Percentiles rank a stretch among this genome's conserved stretches.
These are phyloP conservation scores for Eragrostis tef DNA, from an alignment of 202 grass and related monocot genomes.

Conservation along the genomic window DNA sequence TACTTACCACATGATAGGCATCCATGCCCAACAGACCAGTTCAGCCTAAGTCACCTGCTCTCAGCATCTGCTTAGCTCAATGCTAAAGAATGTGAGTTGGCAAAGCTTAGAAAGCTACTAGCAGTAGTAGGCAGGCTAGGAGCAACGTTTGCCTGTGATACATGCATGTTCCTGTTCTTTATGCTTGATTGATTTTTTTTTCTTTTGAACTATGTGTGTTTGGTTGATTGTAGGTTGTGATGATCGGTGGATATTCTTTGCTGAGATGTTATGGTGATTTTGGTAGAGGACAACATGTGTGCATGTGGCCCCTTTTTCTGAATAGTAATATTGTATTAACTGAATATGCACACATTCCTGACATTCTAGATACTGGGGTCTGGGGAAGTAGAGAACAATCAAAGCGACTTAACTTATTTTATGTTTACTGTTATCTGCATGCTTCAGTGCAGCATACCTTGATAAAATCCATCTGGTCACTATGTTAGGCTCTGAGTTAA, in stretches of 20 bases:
- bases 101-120: conserved; percentile 35
- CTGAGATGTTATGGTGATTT: conserved; percentile 42
- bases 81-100: conserved; percentile 50
- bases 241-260: conserved; percentile 48
- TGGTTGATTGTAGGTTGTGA: conserved; percentile 41
- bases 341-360: conserved; percentile 47
- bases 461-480: conserved; percentile 43
- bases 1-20: conserved; percentile 54
- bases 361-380: conserved; percentile 41
- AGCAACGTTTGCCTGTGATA: conserved; percentile 25
- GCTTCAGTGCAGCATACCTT: conserved; percentile 17
- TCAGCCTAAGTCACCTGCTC: conserved; percentile 52
- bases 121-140: not conserved
- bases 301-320: conserved; percentile 35
- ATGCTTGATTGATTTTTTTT: conserved; percentile 23
- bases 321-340: conserved; percentile 21
- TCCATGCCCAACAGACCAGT: conserved; percentile 18
- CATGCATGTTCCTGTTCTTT: conserved; percentile 52
- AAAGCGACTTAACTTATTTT: conserved; percentile 7
- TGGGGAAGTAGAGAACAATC: not conserved
- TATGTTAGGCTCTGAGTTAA: conserved; percentile 33
- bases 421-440: conserved; percentile 42
- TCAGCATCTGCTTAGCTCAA: conserved; percentile 55
- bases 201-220: not conserved
- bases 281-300: conserved; percentile 42